These are phyloP conservation scores for Aureobasidium mangrovei DNA, from an alignment of 2,329 filamentous ascomycete species.

Conservation along the genomic window DNA sequence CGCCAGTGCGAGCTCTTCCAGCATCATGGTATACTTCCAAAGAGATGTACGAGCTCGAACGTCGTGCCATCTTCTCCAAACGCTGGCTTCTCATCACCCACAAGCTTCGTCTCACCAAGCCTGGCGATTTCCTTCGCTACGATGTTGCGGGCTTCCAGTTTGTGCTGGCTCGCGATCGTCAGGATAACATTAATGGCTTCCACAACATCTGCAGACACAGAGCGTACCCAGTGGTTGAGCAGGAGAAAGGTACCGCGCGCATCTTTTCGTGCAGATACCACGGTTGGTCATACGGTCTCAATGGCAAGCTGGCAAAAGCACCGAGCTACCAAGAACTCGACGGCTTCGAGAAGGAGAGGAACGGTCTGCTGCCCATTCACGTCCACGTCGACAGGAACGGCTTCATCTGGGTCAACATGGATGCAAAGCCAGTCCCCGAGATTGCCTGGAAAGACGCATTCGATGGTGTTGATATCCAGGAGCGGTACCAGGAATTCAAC, in stretches of 20 bases:
- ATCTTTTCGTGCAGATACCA: slow-evolving; percentile 54
- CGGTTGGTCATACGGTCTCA: slow-evolving; percentile 53
- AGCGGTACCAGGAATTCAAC: slow-evolving; percentile 37
- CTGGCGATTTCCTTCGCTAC: slow-evolving; percentile 50
- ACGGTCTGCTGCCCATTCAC: slow-evolving; percentile 49
- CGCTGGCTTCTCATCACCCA: slow-evolving; percentile 50
- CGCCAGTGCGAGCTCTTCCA: slow-evolving; percentile 27
- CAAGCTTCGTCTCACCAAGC: slow-evolving; percentile 40
- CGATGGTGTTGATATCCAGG: slow-evolving; percentile 37
- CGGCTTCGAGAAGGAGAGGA: slow-evolving; percentile 49
- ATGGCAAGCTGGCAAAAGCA: slow-evolving; percentile 51
- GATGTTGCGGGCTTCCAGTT: slow-evolving; percentile 49
- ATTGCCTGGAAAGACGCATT: slow-evolving; percentile 46
- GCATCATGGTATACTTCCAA: slow-evolving; percentile 37
- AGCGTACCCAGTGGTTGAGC: slow-evolving; percentile 49
- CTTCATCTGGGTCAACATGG: slow-evolving; percentile 53
- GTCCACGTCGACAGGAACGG: slow-evolving; percentile 45
- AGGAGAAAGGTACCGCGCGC: slow-evolving; percentile 41
- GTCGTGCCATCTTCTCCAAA: slow-evolving; percentile 42
- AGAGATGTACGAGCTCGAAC: slow-evolving; percentile 39
- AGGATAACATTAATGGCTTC: slow-evolving; percentile 48
- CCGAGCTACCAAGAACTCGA: slow-evolving; percentile 49
- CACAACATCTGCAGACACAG: slow-evolving; percentile 56
- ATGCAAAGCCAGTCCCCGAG: slow-evolving; percentile 36
- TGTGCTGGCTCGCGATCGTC: slow-evolving; percentile 43